Conservation (phyloP, 1,284 basidiomycete genomes). For the Malassezia yamatoensis region DNA sequence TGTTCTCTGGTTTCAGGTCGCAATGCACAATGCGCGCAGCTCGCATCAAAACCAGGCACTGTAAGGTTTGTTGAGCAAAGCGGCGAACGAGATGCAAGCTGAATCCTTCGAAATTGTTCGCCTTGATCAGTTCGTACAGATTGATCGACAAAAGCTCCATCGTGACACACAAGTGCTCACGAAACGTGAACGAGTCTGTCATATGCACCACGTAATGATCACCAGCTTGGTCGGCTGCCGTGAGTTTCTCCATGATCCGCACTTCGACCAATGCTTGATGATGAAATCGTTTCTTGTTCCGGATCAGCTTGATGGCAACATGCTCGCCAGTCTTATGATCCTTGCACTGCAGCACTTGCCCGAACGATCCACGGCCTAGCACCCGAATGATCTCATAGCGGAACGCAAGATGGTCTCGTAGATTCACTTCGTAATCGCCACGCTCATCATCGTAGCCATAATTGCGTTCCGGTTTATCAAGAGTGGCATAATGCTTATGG, state of each 20-base stretch:
- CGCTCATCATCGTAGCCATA: slow-evolving; percentile 96
- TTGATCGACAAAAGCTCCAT: slow-evolving; percentile 98
- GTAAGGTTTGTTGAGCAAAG: slow-evolving; percentile 89
- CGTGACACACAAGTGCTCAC: slow-evolving; percentile 93
- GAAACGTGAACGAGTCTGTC: slow-evolving; percentile 97
- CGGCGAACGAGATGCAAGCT: slow-evolving; percentile 85
- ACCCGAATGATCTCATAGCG: slow-evolving; percentile 88
- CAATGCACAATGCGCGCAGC: slow-evolving; percentile 98
- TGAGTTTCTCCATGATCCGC: slow-evolving; percentile 89
- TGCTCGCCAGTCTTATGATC: slow-evolving; percentile 94
- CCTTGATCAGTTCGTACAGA: slow-evolving; percentile 97
- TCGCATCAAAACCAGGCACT: slow-evolving; percentile 81
- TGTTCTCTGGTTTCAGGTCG: slow-evolving; percentile 67
- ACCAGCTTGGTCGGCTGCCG: slow-evolving; percentile 95
- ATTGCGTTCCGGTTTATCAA: slow-evolving; percentile 71
- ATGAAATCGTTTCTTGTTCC: slow-evolving; percentile 98
- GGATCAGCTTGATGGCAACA: slow-evolving; percentile 96
- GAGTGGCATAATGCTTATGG: slow-evolving; percentile 42
- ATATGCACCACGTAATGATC: slow-evolving; percentile 95
- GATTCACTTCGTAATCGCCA: slow-evolving; percentile 85
- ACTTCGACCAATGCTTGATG: slow-evolving; percentile 97
- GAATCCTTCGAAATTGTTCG: slow-evolving; percentile 94
- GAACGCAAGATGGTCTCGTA: slow-evolving; percentile 85
- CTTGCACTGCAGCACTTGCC: slow-evolving; percentile 88
- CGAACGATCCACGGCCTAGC: slow-evolving; percentile 95